These are phyloP conservation scores for Camillea tinctor DNA, from an alignment of 2,329 filamentous ascomycete genomes.

Conservation along the genomic window DNA sequence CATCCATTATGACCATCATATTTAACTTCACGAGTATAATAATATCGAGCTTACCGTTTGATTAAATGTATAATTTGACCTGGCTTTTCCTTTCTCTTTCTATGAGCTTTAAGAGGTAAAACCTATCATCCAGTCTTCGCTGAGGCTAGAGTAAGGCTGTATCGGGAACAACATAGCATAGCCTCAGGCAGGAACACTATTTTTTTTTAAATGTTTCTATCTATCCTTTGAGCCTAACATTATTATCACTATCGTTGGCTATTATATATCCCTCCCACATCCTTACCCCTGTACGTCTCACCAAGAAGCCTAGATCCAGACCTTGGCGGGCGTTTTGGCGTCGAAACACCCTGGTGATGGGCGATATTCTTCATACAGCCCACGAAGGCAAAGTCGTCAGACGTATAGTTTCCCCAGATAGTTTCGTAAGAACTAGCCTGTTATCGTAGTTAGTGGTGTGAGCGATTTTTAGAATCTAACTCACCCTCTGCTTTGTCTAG, in stretches of 20 bases:
- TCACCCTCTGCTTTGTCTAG: too few relatives aligned
- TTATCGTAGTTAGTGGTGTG: neutral
- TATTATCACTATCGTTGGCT: neutral
- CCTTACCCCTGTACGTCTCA: neutral
- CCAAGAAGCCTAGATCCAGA: neutral
- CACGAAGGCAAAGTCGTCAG: neutral
- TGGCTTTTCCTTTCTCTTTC: too few relatives aligned
- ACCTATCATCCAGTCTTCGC: too few relatives aligned
- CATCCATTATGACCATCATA: neutral
- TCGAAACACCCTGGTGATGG: neutral
- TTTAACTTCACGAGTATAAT: neutral
- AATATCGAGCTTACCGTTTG: too few relatives aligned
- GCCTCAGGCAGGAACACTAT: too few relatives aligned
- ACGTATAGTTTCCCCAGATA: neutral
- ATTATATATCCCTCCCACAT: neutral
- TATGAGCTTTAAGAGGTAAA: too few relatives aligned
- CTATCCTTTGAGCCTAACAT: too few relatives aligned
- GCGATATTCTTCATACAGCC: neutral
- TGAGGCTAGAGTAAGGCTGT: too few relatives aligned
- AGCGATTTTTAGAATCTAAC: neutral
- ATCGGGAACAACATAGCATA: too few relatives aligned
- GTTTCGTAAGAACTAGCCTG: neutral
- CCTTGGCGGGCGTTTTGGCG: neutral
- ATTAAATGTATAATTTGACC: too few relatives aligned
- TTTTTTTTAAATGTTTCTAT: too few relatives aligned